Evolutionary conservation across 1,284 basidiomycete genomes (phyloP).

Genomic region (Xerocomus cyaneibrunnescens): DNA sequence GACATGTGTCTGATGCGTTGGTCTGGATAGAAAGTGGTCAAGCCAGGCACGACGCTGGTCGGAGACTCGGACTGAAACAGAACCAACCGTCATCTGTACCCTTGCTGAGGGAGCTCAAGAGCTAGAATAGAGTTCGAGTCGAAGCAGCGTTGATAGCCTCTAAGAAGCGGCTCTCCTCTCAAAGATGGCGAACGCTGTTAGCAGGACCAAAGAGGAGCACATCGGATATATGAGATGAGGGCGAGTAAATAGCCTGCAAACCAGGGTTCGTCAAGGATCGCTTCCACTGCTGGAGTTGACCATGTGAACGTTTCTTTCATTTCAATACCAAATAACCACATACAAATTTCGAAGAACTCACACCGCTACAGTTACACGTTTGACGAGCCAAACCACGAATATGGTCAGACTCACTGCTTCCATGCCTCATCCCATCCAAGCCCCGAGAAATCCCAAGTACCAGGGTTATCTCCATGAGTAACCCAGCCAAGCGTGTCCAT

Average conservation of each 20-base stretch:
- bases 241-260: neutral
- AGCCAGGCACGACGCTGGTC: neutral
- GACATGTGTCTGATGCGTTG: neutral
- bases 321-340: neutral
- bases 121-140: no score
- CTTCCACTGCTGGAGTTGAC: no score
- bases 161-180: neutral
- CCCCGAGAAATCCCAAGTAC: constrained; percentile 59
- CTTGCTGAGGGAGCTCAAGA: no score
- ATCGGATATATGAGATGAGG: neutral
- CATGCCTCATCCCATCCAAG: constrained; percentile 72
- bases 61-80: constrained; percentile 5
- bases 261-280: no score
- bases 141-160: neutral
- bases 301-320: no score
- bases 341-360: no score
- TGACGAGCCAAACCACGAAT: neutral
- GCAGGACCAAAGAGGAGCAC: neutral
- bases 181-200: neutral
- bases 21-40: constrained; percentile 4
- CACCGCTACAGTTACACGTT: neutral
- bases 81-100: neutral
- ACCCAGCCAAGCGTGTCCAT: constrained; percentile 66
- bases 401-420: constrained; percentile 28
- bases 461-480: constrained; percentile 49